phyloP scores from a whole-genome alignment of 2,329 filamentous ascomycete genomes.

The Cladophialophora bantiana region DNA sequence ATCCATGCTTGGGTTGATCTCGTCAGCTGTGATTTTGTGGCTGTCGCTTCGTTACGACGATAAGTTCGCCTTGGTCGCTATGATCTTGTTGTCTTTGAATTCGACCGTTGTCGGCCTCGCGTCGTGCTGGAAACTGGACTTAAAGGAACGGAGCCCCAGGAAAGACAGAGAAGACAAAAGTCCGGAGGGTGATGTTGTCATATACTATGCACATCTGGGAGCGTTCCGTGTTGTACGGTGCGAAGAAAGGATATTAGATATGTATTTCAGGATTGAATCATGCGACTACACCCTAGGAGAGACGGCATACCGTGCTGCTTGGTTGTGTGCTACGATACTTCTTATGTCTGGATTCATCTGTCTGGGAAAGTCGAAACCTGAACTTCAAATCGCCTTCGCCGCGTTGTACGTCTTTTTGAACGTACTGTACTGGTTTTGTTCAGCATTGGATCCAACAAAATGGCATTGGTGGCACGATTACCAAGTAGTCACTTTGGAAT shows the following conservation, averaged over 20 bases:
- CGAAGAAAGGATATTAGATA: constrained; percentile 65
- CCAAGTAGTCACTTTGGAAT: constrained; percentile 12
- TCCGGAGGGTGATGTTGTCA: constrained; percentile 66
- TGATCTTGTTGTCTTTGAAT: constrained; percentile 60
- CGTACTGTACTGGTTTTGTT: constrained; percentile 64
- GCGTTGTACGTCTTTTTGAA: constrained; percentile 66
- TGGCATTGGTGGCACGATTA: constrained; percentile 31
- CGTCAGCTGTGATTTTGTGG: constrained; percentile 53
- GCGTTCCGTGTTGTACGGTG: constrained; percentile 66
- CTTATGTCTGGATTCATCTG: constrained; percentile 69
- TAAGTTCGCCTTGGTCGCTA: constrained; percentile 61
- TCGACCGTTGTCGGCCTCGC: constrained; percentile 66
- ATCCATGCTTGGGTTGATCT: not conserved
- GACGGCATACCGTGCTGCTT: constrained; percentile 57
- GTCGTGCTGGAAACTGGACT: constrained; percentile 63
- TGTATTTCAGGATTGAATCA: constrained; percentile 65
- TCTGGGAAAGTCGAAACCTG: constrained; percentile 68
- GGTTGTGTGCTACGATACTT: constrained; percentile 64
- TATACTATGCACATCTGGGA: constrained; percentile 62
- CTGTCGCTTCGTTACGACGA: constrained; percentile 62
- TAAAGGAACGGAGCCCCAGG: constrained; percentile 58
- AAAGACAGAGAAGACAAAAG: constrained; percentile 42
- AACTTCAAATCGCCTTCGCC: constrained; percentile 65
- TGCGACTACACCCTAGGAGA: not conserved
- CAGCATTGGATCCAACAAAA: constrained; percentile 40